Base-by-base conservation (phyloP, 164 flowering plant species). In the Chimonanthus praecox region DNA sequence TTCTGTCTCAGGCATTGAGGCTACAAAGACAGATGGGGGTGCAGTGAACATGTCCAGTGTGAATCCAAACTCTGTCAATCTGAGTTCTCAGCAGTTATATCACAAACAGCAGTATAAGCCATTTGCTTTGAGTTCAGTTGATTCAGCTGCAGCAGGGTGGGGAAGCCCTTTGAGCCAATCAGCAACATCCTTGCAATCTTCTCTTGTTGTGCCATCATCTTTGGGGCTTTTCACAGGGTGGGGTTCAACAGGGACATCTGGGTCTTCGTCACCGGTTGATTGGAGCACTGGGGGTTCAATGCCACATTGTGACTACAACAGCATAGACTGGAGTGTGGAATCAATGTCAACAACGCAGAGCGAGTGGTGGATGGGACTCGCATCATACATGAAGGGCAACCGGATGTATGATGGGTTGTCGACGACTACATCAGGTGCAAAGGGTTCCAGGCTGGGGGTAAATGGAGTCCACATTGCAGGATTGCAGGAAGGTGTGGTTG, bases 271-370 rank as follows among this genome's bases (percentile, higher is more conserved):
- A 7, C 84, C 84, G 0, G 85, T 86, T n/a, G 94, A 89, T 71
- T 92, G 97, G 97, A 86, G 79, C 76, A 76, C 79, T 0, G 84
- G 87, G 4, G 86, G 86, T 5, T 78, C 85, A 3, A 79, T 87
- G 81, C 75, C 78, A 0, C 83, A 81, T 45, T 89, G 85, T 13
- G 94, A 92, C 64, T 92, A 92, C 82, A 80, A 85, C 47, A 88
- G 63, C 80, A 85, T 92, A 76, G 97, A 92, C 72, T 92, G 97
- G 97, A 83, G 87, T 21, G 71, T 92, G 80, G 88, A 89, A 16
- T 48, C 58, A 2, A 63, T 68, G 6, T 60, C 81, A 6, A 70
- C 86, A 1, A 86, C 73, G 77, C 64, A 84, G 0, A 76, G 69
- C 68, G 84, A 84, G 5, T 63, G 81, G 71, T 86, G 83, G 87